A percentile compares a stretch with the other conserved stretches of the same genome.
These are phyloP conservation scores for Scutellaria baicalensis DNA, from an alignment of 257 asterid genomes.

Conservation along the genomic window DNA sequence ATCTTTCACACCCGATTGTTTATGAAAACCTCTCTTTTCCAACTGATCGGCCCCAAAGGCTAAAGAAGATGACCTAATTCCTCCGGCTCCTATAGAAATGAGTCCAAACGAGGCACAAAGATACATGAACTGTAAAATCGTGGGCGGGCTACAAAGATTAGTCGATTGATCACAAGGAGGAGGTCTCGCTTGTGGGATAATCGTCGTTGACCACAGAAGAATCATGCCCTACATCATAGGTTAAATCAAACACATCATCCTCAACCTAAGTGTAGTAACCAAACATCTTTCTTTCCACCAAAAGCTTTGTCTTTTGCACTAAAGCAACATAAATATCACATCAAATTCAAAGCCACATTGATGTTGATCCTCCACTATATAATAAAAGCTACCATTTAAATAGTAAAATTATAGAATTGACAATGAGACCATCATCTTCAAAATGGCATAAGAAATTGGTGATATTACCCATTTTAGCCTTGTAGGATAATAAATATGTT, in stretches of 20 bases:
- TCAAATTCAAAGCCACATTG: neutral
- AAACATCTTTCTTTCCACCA: neutral
- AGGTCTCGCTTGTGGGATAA: constrained; percentile 56
- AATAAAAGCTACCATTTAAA: neutral
- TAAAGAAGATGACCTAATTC: constrained; percentile 45
- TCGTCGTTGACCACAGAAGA: constrained; percentile 54
- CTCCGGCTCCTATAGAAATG: constrained; percentile 73
- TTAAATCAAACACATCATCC: neutral
- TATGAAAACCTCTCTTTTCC: constrained; percentile 20
- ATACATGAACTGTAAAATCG: constrained; percentile 31
- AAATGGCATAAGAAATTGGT: no score
- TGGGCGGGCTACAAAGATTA: constrained; percentile 28
- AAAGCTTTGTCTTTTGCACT: neutral
- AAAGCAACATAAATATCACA: neutral
- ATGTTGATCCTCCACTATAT: neutral
- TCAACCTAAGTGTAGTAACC: neutral
- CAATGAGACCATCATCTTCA: no score
- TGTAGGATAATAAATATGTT: no score
- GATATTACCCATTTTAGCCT: no score
- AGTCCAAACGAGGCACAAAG: constrained; percentile 42
- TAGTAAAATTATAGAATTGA: neutral
- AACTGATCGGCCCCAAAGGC: constrained; percentile 77
- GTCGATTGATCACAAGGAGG: constrained; percentile 38
- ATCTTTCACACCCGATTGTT: constrained; percentile 12
- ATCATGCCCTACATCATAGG: constrained; percentile 41